Conservation (phyloP, 176 grass and related monocot species). For the Rhynchospora breviuscula region DNA sequence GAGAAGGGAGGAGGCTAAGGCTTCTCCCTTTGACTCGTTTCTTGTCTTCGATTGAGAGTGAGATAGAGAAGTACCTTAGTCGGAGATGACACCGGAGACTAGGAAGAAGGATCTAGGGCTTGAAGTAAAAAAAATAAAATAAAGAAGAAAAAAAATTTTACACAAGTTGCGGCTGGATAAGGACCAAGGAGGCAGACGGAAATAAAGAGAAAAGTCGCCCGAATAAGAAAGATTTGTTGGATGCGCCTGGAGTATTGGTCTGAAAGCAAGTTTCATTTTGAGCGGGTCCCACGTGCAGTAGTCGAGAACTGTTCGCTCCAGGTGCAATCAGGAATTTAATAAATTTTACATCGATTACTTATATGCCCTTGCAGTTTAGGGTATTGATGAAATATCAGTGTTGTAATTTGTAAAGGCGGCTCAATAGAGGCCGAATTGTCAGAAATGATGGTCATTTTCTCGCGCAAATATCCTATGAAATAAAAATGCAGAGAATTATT, state of each 20-base stretch:
- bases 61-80: background rate
- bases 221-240: background rate
- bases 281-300: background rate
- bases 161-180: conserved; percentile 12
- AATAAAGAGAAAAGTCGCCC: conserved; percentile 17
- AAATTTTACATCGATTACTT: background rate
- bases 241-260: background rate
- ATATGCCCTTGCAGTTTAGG: background rate
- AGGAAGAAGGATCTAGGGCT: conserved; percentile 16
- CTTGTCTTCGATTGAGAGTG: background rate
- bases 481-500: too few relatives aligned
- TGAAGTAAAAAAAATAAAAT: conserved; percentile 9
- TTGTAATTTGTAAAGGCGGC: too few relatives aligned
- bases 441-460: too few relatives aligned
- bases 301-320: background rate
- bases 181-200: conserved; percentile 18
- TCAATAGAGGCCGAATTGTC: too few relatives aligned
- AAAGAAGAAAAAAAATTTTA: background rate
- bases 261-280: too few relatives aligned
- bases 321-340: background rate
- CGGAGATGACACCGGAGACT: conserved; percentile 12
- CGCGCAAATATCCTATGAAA: too few relatives aligned
- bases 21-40: background rate
- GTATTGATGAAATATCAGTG: background rate
- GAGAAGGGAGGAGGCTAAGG: background rate